These are phyloP conservation scores for Aspergillus floridensis DNA, from an alignment of 2,329 filamentous ascomycete genomes.

Conservation along the genomic window DNA sequence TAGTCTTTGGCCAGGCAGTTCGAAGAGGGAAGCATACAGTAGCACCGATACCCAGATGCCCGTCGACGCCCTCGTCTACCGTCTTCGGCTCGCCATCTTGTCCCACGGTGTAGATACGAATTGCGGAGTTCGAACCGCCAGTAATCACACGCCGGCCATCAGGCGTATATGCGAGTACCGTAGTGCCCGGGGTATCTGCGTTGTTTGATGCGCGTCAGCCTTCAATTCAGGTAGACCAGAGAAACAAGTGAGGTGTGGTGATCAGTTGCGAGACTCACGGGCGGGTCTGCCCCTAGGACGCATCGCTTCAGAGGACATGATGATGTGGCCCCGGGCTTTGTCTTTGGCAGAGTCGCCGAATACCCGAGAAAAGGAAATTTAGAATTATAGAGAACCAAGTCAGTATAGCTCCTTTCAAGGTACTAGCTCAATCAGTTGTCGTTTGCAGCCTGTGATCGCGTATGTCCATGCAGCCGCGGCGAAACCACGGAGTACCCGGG, in stretches of 20 bases:
- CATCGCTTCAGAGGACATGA: conserved; percentile 38
- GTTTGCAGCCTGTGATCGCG: neutral
- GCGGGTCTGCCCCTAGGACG: conserved; percentile 45
- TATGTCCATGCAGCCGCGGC: neutral
- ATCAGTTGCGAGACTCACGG: conserved; percentile 40
- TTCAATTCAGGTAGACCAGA: neutral
- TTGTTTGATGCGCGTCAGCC: neutral
- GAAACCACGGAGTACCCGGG: neutral
- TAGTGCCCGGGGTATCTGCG: conserved; percentile 77
- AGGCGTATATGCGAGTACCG: conserved; percentile 84
- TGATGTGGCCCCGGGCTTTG: conserved; percentile 1
- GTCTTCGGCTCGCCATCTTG: conserved; percentile 90
- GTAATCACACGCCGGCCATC: conserved; percentile 85
- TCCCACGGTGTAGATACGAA: conserved; percentile 87
- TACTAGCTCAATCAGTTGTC: neutral
- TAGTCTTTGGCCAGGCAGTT: neutral
- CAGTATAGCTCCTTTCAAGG: conserved; percentile 2
- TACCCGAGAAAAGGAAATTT: neutral
- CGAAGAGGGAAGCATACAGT: conserved; percentile 47
- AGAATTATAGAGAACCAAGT: neutral
- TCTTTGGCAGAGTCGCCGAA: neutral
- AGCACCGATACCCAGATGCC: conserved; percentile 75
- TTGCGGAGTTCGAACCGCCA: conserved; percentile 88
- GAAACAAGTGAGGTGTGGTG: neutral
- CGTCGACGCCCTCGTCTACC: conserved; percentile 85